Evolutionary conservation across 208 protist genomes (phyloP), one percentile per base, ranked within the genome.

Genomic region (Trypanosoma vivax): DNA sequence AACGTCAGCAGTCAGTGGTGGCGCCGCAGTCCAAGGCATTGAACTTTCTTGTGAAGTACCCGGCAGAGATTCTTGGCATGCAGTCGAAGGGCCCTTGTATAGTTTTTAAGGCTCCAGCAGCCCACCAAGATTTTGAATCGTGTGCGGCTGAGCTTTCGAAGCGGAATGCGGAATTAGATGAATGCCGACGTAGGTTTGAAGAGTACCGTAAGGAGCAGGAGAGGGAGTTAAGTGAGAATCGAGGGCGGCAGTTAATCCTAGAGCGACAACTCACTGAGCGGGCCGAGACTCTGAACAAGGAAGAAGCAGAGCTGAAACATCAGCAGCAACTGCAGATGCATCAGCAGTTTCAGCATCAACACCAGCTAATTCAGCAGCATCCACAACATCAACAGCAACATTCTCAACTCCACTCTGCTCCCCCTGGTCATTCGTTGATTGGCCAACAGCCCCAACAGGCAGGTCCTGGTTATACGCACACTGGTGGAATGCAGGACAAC

Each of bases 21-120:
- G 28, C 29, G 10, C 11, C 30, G 5, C 37, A 63, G 51, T 34
- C 48, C n/a, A 54, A 38, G 21, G 41, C 60, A 0, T 49, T 65
- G 35, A 59, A 76, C 65, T 84, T 73, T 66, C 31, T 68, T 11
- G 79, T 72, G n/a, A 58, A 78, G 60, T 90, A 90, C 72, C 83
- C 83, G 13, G 65, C 57, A 38, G 51, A 52, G n/a, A 67, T 90
- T 34, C 28, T 87, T 50, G 73, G 52, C 40, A 35, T 43, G n/a
- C 60, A 65, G 14, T 21, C 72, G 48, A 77, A 86, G 50, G 50
- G 62, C 19, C 57, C 67, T 23, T 63, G 50, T 56, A 45, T 87
- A 23, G 7, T 38, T 45, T 87, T 87, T 52, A 79, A 76, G 57
- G 76, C 76, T 18, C 75, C 76, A 40, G 69, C 25, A 45, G 71